phyloP scores from a whole-genome alignment of 2,329 filamentous ascomycete genomes.

The Curvularia eragrostidis region DNA sequence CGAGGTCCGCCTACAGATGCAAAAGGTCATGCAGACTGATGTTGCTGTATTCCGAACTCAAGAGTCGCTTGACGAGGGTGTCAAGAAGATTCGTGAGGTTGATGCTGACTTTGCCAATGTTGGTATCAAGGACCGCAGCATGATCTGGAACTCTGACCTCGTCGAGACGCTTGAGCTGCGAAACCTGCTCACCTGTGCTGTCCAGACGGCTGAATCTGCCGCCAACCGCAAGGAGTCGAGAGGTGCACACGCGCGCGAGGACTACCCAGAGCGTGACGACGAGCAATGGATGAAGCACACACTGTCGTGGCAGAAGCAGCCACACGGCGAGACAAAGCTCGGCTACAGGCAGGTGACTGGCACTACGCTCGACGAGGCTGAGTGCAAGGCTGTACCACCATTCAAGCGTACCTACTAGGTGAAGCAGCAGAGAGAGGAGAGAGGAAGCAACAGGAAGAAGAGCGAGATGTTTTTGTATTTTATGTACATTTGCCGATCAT shows the following conservation, averaged over 20 bases:
- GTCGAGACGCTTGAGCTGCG: slow-evolving; percentile 95
- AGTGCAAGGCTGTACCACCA: slow-evolving; percentile 95
- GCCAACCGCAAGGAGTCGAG: slow-evolving; percentile 96
- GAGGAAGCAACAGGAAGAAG: background rate
- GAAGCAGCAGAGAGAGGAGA: background rate
- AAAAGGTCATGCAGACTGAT: slow-evolving; percentile 98
- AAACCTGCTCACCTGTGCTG: slow-evolving; percentile 95
- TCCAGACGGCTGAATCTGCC: slow-evolving; percentile 89
- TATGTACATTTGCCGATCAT: slow-evolving; percentile 46
- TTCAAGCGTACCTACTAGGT: slow-evolving; percentile 91
- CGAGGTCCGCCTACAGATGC: slow-evolving; percentile 90
- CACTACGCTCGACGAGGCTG: slow-evolving; percentile 87
- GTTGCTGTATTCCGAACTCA: slow-evolving; percentile 97
- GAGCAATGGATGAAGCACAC: slow-evolving; percentile 99
- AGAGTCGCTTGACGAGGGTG: slow-evolving; percentile 91
- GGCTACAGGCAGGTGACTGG: slow-evolving; percentile 83
- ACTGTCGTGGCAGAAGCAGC: slow-evolving; percentile 91
- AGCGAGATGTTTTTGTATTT: slow-evolving; percentile 36
- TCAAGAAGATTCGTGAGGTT: slow-evolving; percentile 83
- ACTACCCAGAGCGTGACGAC: slow-evolving; percentile 94
- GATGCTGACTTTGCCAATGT: slow-evolving; percentile 81
- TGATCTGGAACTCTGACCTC: slow-evolving; percentile 99
- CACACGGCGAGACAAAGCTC: slow-evolving; percentile 85
- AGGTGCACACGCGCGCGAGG: slow-evolving; percentile 95
- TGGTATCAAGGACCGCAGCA: slow-evolving; percentile 96